These are phyloP conservation scores for Alternaria sp. DNA, from an alignment of 2,329 filamentous ascomycete species.

Conservation along the genomic window DNA sequence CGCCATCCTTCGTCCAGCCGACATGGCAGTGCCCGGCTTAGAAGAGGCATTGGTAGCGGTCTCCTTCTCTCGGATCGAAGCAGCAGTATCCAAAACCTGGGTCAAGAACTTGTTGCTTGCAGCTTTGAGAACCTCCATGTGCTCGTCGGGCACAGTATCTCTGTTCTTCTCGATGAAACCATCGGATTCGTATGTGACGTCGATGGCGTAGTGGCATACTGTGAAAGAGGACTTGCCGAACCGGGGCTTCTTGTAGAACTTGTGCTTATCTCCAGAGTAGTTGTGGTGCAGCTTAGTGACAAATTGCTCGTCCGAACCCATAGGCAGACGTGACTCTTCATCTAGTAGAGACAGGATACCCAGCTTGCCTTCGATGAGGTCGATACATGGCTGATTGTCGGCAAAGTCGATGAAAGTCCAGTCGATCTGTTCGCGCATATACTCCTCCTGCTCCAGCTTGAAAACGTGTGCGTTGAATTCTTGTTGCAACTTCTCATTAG, in stretches of 20 bases:
- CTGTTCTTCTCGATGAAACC: conserved; percentile 99
- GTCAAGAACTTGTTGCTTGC: conserved; percentile 86
- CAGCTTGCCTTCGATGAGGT: conserved; percentile 95
- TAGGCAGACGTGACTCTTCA: conserved; percentile 94
- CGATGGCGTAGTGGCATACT: conserved; percentile 96
- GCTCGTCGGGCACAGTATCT: conserved; percentile 97
- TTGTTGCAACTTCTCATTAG: conserved; percentile 98
- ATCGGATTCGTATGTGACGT: conserved; percentile 98
- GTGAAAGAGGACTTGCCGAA: conserved; percentile 98
- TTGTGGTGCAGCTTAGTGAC: conserved; percentile 96
- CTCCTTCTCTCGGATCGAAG: conserved; percentile 90
- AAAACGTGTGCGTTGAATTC: conserved; percentile 99
- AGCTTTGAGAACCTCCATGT: conserved; percentile 88
- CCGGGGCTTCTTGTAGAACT: conserved; percentile 97
- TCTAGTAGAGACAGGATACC: conserved; percentile 92
- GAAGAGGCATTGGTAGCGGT: conserved; percentile 68
- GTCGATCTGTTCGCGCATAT: conserved; percentile 93
- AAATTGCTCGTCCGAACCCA: conserved; percentile 97
- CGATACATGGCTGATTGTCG: conserved; percentile 98
- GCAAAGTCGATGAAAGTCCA: conserved; percentile 99
- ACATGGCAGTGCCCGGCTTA: conserved; percentile 70
- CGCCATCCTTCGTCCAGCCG: conserved; percentile 82
- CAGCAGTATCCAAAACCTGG: conserved; percentile 84
- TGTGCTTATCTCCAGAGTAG: conserved; percentile 87
- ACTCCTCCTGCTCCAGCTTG: conserved; percentile 98